phyloP scores from a whole-genome alignment of 805 yeast genomes.

The Kuraishia cidri region DNA sequence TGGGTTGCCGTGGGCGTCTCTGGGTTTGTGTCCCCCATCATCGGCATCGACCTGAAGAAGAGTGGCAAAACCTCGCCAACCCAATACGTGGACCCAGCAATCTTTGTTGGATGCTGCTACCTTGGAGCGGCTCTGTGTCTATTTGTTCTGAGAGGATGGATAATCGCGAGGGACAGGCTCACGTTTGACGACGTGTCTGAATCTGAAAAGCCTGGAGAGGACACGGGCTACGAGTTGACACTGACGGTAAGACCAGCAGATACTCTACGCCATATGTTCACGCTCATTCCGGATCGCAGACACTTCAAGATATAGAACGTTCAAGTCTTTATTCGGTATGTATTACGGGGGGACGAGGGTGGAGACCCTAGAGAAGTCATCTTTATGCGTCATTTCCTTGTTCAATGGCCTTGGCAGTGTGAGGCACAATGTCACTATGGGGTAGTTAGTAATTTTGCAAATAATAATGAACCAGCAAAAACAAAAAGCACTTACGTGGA shows the following conservation, averaged over 20 bases:
- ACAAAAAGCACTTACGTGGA: neutral
- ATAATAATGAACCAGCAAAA: neutral
- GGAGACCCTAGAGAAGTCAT: no score
- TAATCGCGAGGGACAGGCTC: slow-evolving; percentile 35
- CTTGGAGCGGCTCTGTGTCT: slow-evolving; percentile 32
- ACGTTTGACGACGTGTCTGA: no score
- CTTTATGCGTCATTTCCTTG: slow-evolving; percentile 65
- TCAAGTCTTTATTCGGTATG: no score
- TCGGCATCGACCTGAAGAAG: slow-evolving; percentile 44
- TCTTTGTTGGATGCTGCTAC: slow-evolving; percentile 52
- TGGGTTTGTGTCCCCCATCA: slow-evolving; percentile 49
- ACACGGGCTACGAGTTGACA: neutral
- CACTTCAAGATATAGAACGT: neutral
- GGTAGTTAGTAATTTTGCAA: slow-evolving; percentile 20
- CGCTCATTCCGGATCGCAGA: neutral
- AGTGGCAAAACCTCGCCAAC: slow-evolving; percentile 25
- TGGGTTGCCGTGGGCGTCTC: slow-evolving; percentile 44
- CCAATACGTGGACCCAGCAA: slow-evolving; percentile 43
- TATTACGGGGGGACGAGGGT: slow-evolving; percentile 1
- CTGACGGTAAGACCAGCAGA: neutral
- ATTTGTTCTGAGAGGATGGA: slow-evolving; percentile 42
- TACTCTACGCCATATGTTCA: neutral
- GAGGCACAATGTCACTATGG: slow-evolving; percentile 66
- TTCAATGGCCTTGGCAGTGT: slow-evolving; percentile 59
- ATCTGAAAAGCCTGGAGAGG: neutral